Evolutionary conservation across 345 rosid species (phyloP), one percentile per base, ranked within the genome.

Genomic region (Sonneratia caseolaris): DNA sequence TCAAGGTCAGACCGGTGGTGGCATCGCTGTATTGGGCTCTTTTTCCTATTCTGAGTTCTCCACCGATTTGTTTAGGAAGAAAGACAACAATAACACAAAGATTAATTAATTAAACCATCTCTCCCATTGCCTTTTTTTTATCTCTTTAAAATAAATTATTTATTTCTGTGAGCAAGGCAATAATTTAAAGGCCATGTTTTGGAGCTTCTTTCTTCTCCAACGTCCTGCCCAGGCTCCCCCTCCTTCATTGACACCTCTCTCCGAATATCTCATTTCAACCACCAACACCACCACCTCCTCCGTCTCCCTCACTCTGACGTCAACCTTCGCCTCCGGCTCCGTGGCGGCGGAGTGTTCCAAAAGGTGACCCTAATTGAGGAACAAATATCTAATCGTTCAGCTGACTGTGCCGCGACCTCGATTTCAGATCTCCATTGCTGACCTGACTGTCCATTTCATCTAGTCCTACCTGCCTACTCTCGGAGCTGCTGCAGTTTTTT

Each of bases 201-300:
- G 82, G 85, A 79, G 84, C 80, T 72, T 79, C 69, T 55, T 65
- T 75, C 68, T 71, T 65, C 55, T 64, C 68, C 59, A 64, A 47
- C 74, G 57, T 64, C 38, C 65, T 64, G 3, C 61, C 38, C 51
- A 36, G 7, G 7, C 45, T 42, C 10, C 45, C 43, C 10, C 45
- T 42, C 10, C 64, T 72, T 38, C 43, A 72, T 64, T 7, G 75
- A 72, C 75, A 45, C 75, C 80, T 69, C 22, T 0, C 51, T 73
- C 76, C 36, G 71, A 79, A 70, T 70, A 75, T 79, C 78, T 72
- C 80, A 47, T 72, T 75, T 36, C 78, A 75, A 43, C 76, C 78
- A 57, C 74, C 53, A 18, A 76, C 48, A 75, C 79, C 69, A 45
- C 77, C 51, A 8, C 51, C 51, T 68, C 73, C 69, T 2, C 51